These are phyloP conservation scores for Beauveria sp. DNA, from an alignment of 2,329 filamentous ascomycete genomes.

Conservation along the genomic window DNA sequence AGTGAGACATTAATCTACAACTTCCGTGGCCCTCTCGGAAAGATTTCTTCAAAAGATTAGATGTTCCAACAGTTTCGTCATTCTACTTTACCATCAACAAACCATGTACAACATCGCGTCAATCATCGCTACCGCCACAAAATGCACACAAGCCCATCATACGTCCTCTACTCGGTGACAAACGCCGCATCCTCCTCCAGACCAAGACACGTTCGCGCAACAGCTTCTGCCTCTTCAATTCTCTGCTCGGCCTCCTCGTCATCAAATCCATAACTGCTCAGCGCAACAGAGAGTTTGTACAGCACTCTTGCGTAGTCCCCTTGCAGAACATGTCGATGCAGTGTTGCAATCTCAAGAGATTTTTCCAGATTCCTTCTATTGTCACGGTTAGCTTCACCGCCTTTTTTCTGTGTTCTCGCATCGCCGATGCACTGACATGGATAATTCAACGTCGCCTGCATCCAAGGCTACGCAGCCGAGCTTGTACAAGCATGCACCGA, in stretches of 20 bases:
- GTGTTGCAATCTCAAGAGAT: neutral
- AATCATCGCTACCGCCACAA: neutral
- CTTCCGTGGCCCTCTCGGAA: too few species aligned
- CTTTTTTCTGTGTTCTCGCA: neutral
- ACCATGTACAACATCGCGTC: neutral
- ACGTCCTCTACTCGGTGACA: neutral
- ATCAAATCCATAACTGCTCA: neutral
- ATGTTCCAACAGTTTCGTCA: neutral
- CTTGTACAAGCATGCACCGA: neutral
- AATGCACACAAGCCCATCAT: neutral
- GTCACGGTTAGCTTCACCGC: neutral
- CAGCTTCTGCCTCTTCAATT: neutral
- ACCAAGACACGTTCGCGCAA: neutral
- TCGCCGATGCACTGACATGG: neutral
- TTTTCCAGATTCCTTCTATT: neutral
- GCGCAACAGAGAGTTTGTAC: neutral
- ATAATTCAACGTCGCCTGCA: neutral
- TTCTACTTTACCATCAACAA: neutral
- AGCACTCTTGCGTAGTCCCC: neutral
- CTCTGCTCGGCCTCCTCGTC: neutral
- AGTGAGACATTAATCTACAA: too few species aligned
- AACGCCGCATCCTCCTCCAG: neutral
- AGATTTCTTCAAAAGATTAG: too few species aligned
- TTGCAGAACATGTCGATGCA: neutral
- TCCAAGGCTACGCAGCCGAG: neutral